Conservation (phyloP, 2,329 filamentous ascomycete species). For the Didymella exigua region DNA sequence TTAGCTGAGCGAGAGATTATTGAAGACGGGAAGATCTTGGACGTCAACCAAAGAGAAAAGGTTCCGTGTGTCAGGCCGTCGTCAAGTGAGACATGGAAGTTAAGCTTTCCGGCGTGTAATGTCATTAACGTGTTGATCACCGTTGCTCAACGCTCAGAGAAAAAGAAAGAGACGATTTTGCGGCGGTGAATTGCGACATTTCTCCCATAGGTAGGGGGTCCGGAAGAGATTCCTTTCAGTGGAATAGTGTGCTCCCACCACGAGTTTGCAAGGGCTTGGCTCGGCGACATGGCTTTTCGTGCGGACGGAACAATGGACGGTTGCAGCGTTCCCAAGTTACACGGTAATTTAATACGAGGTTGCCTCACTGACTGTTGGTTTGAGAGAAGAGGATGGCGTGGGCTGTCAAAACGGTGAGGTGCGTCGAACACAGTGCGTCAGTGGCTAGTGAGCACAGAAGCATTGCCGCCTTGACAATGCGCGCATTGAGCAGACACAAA, state of each 20-base stretch:
- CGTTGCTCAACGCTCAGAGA: slow-evolving; percentile 17
- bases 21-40: slow-evolving; percentile 19
- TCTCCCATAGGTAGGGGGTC: slow-evolving; percentile 10
- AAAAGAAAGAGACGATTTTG: slow-evolving; percentile 12
- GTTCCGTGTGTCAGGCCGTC: slow-evolving; percentile 14
- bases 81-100: slow-evolving; percentile 16
- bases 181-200: slow-evolving; percentile 29
- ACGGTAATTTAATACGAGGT: slow-evolving; percentile 30
- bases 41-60: slow-evolving; percentile 20
- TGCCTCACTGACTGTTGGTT: slow-evolving; percentile 15
- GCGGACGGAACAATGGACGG: slow-evolving; percentile 19
- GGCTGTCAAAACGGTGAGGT: neutral
- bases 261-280: slow-evolving; percentile 20
- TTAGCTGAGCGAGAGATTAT: slow-evolving; percentile 4
- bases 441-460: slow-evolving; percentile 3
- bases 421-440: neutral
- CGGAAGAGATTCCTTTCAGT: slow-evolving; percentile 23
- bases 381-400: neutral
- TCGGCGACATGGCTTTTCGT: slow-evolving; percentile 16
- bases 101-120: slow-evolving; percentile 20
- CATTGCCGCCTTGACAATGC: neutral
- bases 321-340: slow-evolving; percentile 19
- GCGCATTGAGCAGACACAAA: slow-evolving; percentile 11
- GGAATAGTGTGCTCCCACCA: slow-evolving; percentile 12
- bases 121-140: slow-evolving; percentile 33